Conservation (phyloP, 352 stramenopile genomes). For the Thraustotheca clavata region DNA sequence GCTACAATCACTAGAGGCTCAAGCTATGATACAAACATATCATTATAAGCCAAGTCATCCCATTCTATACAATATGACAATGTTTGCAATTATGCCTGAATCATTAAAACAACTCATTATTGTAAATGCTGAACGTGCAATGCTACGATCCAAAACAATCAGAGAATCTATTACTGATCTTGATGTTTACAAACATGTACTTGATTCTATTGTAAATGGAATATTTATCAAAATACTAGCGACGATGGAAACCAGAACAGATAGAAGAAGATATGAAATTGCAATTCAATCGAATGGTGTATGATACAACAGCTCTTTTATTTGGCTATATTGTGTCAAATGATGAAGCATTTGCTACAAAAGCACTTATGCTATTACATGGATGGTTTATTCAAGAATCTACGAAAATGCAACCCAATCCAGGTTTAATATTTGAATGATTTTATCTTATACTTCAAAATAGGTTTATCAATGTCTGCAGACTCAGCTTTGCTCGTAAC, state of each 20-base stretch:
- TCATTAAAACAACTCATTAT: conserved; percentile 20
- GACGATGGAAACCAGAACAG: background rate
- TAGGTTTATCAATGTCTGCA: conserved; percentile 20
- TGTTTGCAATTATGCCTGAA: conserved; percentile 5
- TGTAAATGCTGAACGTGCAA: conserved; percentile 27
- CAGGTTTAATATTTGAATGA: conserved; percentile 31
- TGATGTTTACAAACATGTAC: conserved; percentile 25
- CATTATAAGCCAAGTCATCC: conserved; percentile 24
- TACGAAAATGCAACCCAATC: conserved; percentile 29
- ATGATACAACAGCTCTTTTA: conserved; percentile 38
- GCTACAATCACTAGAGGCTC: conserved; percentile 32
- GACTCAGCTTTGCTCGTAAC: conserved; percentile 31
- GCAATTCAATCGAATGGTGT: conserved; percentile 36
- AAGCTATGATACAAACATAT: conserved; percentile 35
- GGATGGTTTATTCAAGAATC: conserved; percentile 31
- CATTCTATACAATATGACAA: conserved; percentile 27
- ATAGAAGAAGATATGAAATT: background rate
- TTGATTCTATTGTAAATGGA: background rate
- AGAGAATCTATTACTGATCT: background rate
- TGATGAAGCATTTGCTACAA: conserved; percentile 28
- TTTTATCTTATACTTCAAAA: conserved; percentile 7
- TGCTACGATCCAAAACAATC: conserved; percentile 17
- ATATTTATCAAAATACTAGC: too few species aligned
- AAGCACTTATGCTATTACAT: conserved; percentile 28
- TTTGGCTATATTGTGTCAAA: conserved; percentile 30